Base-by-base conservation (phyloP, 495 filamentous ascomycete species). In the Penicillium crystallinum region DNA sequence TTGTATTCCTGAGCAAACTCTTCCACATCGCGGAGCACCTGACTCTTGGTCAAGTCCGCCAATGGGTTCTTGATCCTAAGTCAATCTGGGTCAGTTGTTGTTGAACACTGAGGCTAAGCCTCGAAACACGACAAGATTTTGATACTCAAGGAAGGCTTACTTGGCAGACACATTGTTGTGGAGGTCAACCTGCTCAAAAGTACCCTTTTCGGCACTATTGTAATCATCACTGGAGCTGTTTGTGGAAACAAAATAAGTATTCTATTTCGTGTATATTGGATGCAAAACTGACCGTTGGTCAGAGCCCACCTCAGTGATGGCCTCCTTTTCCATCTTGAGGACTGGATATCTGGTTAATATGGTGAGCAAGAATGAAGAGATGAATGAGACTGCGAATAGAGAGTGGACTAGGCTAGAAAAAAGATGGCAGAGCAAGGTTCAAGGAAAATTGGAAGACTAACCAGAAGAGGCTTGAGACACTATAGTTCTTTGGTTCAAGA, bases 51-150 rank as follows among this genome's bases (percentile, higher is more conserved):
- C 50, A 86, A 70, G 25, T 76, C 74, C n/a, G 76, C 73, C 4
- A 87, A 70, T 18, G 83, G 83, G 48, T 86, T 87, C 53, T 78
- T 77, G 63, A 87, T 84, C 53, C 78, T 83, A 49, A 1, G 14
- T 36, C 0, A 10, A n/a, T 17, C 6, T 15, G 4, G 12, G 29
- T 66, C 50, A 55, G 58, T 8, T 27, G 5, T 7, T 40, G 14
- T 18, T 18, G 31, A 17, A 22, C 25, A 15, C 12, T 10, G 27
- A 29, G 1, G 15, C 23, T 17, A 6, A 12, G 10, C 8, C 11
- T 5, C 4, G 17, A 36, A 6, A 36, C 0, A 17, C 6, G 12
- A 3, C 14, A 14, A 25, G 15, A 52, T 46, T 10, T 14, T 57
- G 1, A 19, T 11, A 3, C 2, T 18, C 15, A 14, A 22, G 43